phyloP scores from a whole-genome alignment of 345 rosid genomes.

The Salix brachista region DNA sequence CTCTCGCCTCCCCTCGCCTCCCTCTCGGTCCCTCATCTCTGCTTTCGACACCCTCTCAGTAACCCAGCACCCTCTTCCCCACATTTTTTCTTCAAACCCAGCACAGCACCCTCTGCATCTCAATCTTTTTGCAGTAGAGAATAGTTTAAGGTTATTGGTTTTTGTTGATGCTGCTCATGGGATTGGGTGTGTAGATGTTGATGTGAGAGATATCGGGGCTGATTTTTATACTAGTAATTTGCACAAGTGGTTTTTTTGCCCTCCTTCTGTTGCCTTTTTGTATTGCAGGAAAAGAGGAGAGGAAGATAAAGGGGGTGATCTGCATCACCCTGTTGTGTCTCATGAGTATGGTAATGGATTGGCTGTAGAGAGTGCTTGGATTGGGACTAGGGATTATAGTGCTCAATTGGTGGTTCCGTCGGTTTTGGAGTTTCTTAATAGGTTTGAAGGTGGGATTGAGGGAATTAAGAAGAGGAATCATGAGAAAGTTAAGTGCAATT shows the following conservation, averaged over 20 bases:
- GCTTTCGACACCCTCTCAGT: no score
- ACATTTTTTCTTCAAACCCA: no score
- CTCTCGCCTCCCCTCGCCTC: no score
- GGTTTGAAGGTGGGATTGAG: constrained; percentile 80
- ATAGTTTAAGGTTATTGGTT: no score
- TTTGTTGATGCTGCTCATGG: constrained; percentile 97
- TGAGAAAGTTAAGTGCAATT: constrained; percentile 53
- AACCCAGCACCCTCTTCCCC: no score
- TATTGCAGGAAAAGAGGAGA: constrained; percentile 49
- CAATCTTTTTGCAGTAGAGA: no score
- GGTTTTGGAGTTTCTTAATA: constrained; percentile 63
- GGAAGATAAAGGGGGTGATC: constrained; percentile 21
- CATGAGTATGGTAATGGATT: constrained; percentile 90
- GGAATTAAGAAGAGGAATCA: constrained; percentile 87
- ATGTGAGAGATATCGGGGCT: constrained; percentile 85
- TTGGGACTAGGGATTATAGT: constrained; percentile 92
- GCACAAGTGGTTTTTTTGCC: constrained; percentile 95
- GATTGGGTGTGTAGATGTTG: constrained; percentile 86
- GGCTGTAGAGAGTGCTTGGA: constrained; percentile 87
- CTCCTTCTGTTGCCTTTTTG: constrained; percentile 85
- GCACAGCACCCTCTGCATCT: no score
- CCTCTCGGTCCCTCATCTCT: no score
- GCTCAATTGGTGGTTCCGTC: constrained; percentile 81
- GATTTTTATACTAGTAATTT: constrained; percentile 89
- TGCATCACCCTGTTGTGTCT: constrained; percentile 96